Percentiles rank a stretch among this genome's conserved stretches.
These are phyloP conservation scores for Phytophthora uliginosa DNA, from an alignment of 352 stramenopile species.

Conservation along the genomic window DNA sequence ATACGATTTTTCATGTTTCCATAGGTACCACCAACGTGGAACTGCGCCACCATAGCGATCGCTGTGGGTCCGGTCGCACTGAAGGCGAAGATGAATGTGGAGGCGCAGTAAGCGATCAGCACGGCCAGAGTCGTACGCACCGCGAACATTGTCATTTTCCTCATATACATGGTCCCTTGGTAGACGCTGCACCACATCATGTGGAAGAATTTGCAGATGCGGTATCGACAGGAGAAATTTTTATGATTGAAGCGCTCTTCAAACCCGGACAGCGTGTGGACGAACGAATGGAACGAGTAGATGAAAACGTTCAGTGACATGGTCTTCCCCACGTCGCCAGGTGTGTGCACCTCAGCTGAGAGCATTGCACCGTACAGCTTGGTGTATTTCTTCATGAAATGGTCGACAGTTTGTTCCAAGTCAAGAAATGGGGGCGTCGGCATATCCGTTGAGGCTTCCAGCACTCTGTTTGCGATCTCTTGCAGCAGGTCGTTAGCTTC, in stretches of 20 bases:
- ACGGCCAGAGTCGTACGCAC: conserved; percentile 69
- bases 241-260: conserved; percentile 72
- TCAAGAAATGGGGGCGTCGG: conserved; percentile 48
- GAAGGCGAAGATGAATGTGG: conserved; percentile 79
- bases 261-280: conserved; percentile 72
- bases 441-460: conserved; percentile 42
- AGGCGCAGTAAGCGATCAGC: conserved; percentile 58
- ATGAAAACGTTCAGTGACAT: conserved; percentile 84
- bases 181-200: conserved; percentile 49
- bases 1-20: conserved; percentile 74
- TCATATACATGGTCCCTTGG: conserved; percentile 50
- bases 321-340: conserved; percentile 63
- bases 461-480: conserved; percentile 52
- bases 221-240: conserved; percentile 59
- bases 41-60: conserved; percentile 73
- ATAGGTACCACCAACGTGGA: conserved; percentile 76
- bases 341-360: conserved; percentile 41
- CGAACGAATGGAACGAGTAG: conserved; percentile 83
- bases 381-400: conserved; percentile 71
- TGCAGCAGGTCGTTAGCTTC: conserved; percentile 71
- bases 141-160: conserved; percentile 54
- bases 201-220: conserved; percentile 61
- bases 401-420: conserved; percentile 57
- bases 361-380: conserved; percentile 61
- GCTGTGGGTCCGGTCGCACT: conserved; percentile 65